Evolutionary conservation across 2,329 filamentous ascomycete genomes (phyloP).

Genomic region (Keithomyces neogunnii): DNA sequence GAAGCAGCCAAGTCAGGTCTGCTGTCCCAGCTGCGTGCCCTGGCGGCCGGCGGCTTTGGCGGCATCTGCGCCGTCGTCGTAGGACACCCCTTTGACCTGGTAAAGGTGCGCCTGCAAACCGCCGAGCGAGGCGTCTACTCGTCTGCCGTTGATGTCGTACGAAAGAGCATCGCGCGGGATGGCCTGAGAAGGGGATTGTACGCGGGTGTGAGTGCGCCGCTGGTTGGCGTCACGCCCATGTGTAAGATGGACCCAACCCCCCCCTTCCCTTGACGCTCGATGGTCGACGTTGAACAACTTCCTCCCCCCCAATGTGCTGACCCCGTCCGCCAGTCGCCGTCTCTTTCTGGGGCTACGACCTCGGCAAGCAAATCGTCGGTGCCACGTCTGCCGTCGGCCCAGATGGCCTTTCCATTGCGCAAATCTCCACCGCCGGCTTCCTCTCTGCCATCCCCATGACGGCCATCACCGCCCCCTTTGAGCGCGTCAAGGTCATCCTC

Average conservation of each 20-base stretch:
- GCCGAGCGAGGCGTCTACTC: conserved; percentile 89
- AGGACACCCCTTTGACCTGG: conserved; percentile 92
- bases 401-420: conserved; percentile 70
- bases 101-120: conserved; percentile 96
- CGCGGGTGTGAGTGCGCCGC: conserved; percentile 89
- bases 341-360: conserved; percentile 80
- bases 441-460: conserved; percentile 98
- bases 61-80: conserved; percentile 91
- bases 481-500: conserved; percentile 96
- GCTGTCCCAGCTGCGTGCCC: conserved; percentile 59
- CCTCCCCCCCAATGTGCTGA: too few relatives aligned
- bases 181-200: conserved; percentile 77
- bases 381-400: conserved; percentile 55
- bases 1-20: conserved; percentile 25
- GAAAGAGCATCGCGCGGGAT: conserved; percentile 79
- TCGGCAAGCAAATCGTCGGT: conserved; percentile 83
- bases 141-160: conserved; percentile 83
- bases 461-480: conserved; percentile 94
- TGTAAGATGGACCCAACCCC: conserved; percentile 53
- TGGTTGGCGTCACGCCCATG: conserved; percentile 97
- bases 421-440: conserved; percentile 89
- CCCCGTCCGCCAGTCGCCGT: conserved; percentile 50
- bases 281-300: too few relatives aligned
- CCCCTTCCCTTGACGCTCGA: background rate
- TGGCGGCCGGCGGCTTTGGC: conserved; percentile 85